Evolutionary conservation across 1,139 yeast species (phyloP).

Genomic region (Insectozyma bohioensis): DNA sequence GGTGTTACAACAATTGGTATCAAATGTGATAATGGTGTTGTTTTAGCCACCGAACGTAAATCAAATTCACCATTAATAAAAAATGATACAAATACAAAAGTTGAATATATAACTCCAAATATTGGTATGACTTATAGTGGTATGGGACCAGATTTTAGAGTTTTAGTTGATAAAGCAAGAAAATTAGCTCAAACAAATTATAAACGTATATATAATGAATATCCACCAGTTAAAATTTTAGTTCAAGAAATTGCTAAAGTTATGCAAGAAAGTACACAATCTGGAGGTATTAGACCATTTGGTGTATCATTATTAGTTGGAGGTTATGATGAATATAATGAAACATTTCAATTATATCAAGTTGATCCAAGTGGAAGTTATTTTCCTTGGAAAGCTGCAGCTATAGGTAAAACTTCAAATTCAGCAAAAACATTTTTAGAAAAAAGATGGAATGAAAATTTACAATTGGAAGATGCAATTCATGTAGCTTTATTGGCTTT

Average conservation of each 20-base stretch:
- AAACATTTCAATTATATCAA: slow-evolving; percentile 82
- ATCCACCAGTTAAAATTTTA: slow-evolving; percentile 93
- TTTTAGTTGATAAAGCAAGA: slow-evolving; percentile 89
- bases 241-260: slow-evolving; percentile 94
- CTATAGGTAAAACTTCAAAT: slow-evolving; percentile 92
- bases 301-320: slow-evolving; percentile 95
- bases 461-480: slow-evolving; percentile 96
- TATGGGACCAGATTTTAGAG: slow-evolving; percentile 98
- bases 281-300: slow-evolving; percentile 97
- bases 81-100: slow-evolving; percentile 73
- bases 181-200: slow-evolving; percentile 91
- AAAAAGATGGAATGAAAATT: slow-evolving; percentile 96
- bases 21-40: slow-evolving; percentile 94
- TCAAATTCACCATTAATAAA: slow-evolving; percentile 77
- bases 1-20: slow-evolving; percentile 98
- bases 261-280: slow-evolving; percentile 98
- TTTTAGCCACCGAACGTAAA: slow-evolving; percentile 94
- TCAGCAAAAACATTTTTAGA: slow-evolving; percentile 96
- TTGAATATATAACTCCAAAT: slow-evolving; percentile 86
- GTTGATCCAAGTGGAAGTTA: slow-evolving; percentile 98
- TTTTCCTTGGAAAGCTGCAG: slow-evolving; percentile 99
- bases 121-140: slow-evolving; percentile 97
- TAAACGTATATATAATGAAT: slow-evolving; percentile 90
- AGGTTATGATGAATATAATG: slow-evolving; percentile 81
- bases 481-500: slow-evolving; percentile 93